Base-by-base conservation (phyloP, 1,139 yeast genomes). In the Martiniozyma asiatica region DNA sequence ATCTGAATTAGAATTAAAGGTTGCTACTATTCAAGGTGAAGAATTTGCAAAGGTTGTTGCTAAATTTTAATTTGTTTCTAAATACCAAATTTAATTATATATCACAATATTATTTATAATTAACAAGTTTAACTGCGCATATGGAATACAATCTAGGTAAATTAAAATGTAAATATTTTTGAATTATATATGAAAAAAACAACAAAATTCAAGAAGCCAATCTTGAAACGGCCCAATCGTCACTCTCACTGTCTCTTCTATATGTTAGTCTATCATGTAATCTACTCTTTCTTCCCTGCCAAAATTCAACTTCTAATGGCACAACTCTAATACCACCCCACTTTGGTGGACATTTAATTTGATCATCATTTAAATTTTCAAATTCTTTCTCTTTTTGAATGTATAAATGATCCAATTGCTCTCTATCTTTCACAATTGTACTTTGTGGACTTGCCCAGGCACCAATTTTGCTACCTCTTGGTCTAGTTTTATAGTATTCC, bases 401-500 rank as follows among this genome's bases (percentile, higher is more conserved):
- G 30, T 66, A 67, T 5, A 63, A 47, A 0, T 52, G 48, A 29
- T 85, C 82, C 37, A 89, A 66, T 40, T 70, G 78, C 12, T 68
- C 66, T 41, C 95, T 63, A 24, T 62, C 55, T 14, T 53, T 47
- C 20, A 89, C 63, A 1, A 61, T 63, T 35, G 66, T 63, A 25
- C 87, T 73, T 60, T 89, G 98, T 2, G 94, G 93, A 26, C 93
- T 77, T 0, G 97, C 80, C 95, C 96, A 87, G 0, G 98, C 98
- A 15, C 98, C 97, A 38, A 89, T 74, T 50, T 81, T 74, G 14
- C 94, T 80, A 5, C 93, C 96, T 38, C 94, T 65, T 21, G 98
- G 97, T 47, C 98, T 67, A 1, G 94, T 79, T 33, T 71, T 67
- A 55, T 73, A 89, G 56, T 89, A 89, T 33, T 76, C 63, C 44